Conservation (phyloP, 805 yeast genomes). For the Scheffersomyces spartinae region DNA sequence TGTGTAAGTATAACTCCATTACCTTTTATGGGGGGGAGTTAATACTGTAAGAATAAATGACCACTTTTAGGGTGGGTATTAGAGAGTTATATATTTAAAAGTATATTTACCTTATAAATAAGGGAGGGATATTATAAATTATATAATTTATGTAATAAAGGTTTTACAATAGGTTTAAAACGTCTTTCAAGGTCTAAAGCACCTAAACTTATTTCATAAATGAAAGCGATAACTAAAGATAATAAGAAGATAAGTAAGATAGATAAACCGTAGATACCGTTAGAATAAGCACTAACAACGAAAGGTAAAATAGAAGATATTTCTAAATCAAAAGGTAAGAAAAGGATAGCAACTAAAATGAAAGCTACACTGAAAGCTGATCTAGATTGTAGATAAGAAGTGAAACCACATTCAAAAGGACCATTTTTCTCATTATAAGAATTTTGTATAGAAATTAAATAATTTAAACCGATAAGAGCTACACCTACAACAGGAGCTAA, state of each 20-base stretch:
- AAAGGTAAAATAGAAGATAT: conserved; percentile 8
- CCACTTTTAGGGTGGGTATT: no score
- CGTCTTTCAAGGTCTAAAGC: no score
- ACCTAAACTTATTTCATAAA: conserved; percentile 8
- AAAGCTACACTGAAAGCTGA: conserved; percentile 7
- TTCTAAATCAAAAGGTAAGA: conserved; percentile 9
- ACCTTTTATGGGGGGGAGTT: no score
- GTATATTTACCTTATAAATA: no score
- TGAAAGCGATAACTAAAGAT: conserved; percentile 7
- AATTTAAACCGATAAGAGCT: conserved; percentile 7
- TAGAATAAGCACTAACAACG: conserved; percentile 6
- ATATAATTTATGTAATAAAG: no score
- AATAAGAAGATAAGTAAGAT: conserved; percentile 7
- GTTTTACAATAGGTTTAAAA: no score
- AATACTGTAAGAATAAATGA: no score
- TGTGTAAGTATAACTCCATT: no score
- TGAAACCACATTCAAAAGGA: conserved; percentile 9
- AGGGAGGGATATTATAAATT: no score
- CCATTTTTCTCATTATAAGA: conserved; percentile 8
- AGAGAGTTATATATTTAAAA: no score
- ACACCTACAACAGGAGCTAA: conserved; percentile 7
- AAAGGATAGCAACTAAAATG: conserved; percentile 7
- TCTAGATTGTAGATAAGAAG: conserved; percentile 6
- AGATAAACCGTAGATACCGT: conserved; percentile 7
- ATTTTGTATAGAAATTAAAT: conserved; percentile 4